These are phyloP conservation scores for Euryodendron excelsum DNA, from an alignment of 148 eudicot genomes.

Conservation along the genomic window DNA sequence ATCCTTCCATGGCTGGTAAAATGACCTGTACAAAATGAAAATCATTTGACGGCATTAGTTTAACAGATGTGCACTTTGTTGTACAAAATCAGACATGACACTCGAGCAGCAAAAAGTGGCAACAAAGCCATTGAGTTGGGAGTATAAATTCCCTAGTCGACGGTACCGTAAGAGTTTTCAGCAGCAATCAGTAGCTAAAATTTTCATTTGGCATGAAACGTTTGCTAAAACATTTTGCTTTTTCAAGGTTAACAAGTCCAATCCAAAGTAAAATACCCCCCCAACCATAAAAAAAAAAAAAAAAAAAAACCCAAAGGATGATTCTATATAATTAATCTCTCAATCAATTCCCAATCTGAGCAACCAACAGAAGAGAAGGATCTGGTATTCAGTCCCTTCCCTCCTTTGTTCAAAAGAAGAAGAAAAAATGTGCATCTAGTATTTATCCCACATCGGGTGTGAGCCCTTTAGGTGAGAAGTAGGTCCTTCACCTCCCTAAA, in stretches of 20 bases:
- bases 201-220: neutral
- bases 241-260: no score
- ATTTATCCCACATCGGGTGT: neutral
- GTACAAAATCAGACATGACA: neutral
- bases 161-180: neutral
- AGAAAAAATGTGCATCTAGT: neutral
- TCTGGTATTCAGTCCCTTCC: neutral
- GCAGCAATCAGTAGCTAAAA: neutral
- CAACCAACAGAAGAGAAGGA: neutral
- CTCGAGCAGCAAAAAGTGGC: neutral
- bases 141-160: neutral
- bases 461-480: neutral
- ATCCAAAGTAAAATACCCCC: no score
- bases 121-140: neutral
- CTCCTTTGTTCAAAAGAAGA: neutral
- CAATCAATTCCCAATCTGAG: neutral
- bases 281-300: neutral
- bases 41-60: neutral
- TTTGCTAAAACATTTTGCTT: neutral
- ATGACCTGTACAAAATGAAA: conserved; percentile 54
- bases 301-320: neutral
- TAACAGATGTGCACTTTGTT: no score
- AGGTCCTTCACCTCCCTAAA: neutral
- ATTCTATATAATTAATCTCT: neutral
- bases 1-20: conserved; percentile 58